Conservation (phyloP, 2,329 filamentous ascomycete genomes). For the Saccharata proteae region DNA sequence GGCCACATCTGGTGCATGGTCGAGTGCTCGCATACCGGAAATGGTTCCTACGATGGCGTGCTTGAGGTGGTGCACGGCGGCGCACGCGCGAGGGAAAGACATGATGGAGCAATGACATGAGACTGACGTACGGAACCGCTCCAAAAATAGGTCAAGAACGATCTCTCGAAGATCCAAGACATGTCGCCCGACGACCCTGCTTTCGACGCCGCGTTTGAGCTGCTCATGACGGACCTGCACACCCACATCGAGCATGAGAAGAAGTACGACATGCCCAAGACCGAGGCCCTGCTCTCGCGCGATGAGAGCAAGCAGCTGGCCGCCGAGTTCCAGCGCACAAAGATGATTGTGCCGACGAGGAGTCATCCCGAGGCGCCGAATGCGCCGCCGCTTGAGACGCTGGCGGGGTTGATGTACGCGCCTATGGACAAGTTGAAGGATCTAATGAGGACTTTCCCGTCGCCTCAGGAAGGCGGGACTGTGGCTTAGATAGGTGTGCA, state of each 20-base stretch:
- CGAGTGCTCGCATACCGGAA: no score
- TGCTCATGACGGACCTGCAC: constrained; percentile 13
- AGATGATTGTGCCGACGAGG: constrained; percentile 19
- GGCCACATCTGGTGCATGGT: no score
- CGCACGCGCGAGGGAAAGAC: no score
- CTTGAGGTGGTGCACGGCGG: no score
- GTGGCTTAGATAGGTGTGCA: not conserved
- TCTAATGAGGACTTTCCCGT: constrained; percentile 43
- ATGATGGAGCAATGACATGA: not conserved
- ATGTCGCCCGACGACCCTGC: constrained; percentile 13
- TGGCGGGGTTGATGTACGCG: constrained; percentile 40
- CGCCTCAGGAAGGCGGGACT: not conserved
- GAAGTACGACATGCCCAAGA: constrained; percentile 17
- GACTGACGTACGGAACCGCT: not conserved
- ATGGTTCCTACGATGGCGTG: no score
- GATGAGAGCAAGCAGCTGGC: constrained; percentile 17
- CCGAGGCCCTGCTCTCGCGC: constrained; percentile 16
- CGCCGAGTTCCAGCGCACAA: constrained; percentile 19
- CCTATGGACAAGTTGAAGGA: constrained; percentile 46
- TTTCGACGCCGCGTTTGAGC: constrained; percentile 17
- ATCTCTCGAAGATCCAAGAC: constrained; percentile 21
- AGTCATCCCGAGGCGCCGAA: constrained; percentile 28
- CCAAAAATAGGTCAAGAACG: constrained; percentile 17
- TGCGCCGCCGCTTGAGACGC: constrained; percentile 45
- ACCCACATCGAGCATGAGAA: constrained; percentile 22